Evolutionary conservation across 1,139 yeast genomes (phyloP).

Genomic region (Suhomyces chickasaworum): DNA sequence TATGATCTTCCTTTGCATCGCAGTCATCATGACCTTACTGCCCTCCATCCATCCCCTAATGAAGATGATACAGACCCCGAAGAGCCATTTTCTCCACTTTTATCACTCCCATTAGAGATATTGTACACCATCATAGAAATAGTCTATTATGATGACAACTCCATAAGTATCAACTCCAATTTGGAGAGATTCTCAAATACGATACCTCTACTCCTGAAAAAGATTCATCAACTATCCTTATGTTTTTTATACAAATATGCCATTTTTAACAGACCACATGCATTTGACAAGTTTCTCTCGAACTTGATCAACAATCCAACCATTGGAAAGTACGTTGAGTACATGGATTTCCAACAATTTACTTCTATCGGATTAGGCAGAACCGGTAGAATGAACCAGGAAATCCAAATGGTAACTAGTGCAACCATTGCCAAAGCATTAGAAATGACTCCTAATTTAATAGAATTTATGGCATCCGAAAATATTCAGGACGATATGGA

Average conservation of each 20-base stretch:
- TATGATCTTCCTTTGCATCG: conserved; percentile 5
- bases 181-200: conserved; percentile 46
- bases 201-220: conserved; percentile 39
- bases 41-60: neutral
- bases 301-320: conserved; percentile 53
- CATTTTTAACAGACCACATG: conserved; percentile 76
- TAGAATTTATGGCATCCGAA: conserved; percentile 82
- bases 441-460: conserved; percentile 61
- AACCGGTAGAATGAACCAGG: conserved; percentile 85
- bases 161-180: conserved; percentile 42
- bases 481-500: conserved; percentile 86
- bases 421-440: conserved; percentile 68
- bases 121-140: conserved; percentile 46
- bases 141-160: conserved; percentile 45
- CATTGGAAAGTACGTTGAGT: conserved; percentile 68
- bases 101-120: conserved; percentile 45
- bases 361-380: conserved; percentile 90
- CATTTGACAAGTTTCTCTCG: conserved; percentile 70
- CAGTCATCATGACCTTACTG: conserved; percentile 3
- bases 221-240: conserved; percentile 33
- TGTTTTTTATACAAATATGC: conserved; percentile 64
- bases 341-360: conserved; percentile 84
- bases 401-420: conserved; percentile 86
- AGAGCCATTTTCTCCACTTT: conserved; percentile 28
- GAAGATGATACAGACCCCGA: conserved; percentile 3